A percentile compares a stretch with the other conserved stretches of the same genome.
phyloP scores from a whole-genome alignment of 805 yeast genomes.

The Candida endomychidarum region DNA sequence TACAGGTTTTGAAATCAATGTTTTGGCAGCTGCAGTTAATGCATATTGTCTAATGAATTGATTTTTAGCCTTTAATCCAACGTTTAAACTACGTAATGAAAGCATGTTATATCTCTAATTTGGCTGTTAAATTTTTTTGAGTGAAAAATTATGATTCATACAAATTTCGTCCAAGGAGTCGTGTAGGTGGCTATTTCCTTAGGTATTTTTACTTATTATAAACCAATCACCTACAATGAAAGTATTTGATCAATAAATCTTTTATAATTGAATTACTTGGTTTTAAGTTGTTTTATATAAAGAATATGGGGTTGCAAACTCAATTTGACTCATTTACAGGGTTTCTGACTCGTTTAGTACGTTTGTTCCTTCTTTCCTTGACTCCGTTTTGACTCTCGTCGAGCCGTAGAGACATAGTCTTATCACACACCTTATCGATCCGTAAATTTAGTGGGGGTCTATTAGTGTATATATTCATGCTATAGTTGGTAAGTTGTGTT shows the following conservation, averaged over 20 bases:
- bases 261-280: not conserved
- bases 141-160: conserved; percentile 13
- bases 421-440: no score
- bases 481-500: conserved; percentile 6
- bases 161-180: conserved; percentile 2
- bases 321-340: not conserved
- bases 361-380: no score
- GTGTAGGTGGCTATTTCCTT: conserved; percentile 5
- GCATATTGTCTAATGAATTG: conserved; percentile 47
- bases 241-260: not conserved
- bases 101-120: not conserved
- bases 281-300: not conserved
- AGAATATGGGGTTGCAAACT: not conserved
- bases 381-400: conserved; percentile 1
- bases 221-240: not conserved
- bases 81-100: conserved; percentile 4
- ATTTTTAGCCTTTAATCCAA: not conserved
- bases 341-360: not conserved
- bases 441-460: no score
- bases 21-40: conserved; percentile 62
- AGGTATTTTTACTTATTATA: not conserved
- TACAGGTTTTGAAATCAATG: conserved; percentile 61
- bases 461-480: no score
- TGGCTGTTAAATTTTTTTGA: conserved; percentile 3
- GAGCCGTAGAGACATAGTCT: no score